phyloP scores from a whole-genome alignment of 495 filamentous ascomycete genomes.

The Gamarada debralockiae region DNA sequence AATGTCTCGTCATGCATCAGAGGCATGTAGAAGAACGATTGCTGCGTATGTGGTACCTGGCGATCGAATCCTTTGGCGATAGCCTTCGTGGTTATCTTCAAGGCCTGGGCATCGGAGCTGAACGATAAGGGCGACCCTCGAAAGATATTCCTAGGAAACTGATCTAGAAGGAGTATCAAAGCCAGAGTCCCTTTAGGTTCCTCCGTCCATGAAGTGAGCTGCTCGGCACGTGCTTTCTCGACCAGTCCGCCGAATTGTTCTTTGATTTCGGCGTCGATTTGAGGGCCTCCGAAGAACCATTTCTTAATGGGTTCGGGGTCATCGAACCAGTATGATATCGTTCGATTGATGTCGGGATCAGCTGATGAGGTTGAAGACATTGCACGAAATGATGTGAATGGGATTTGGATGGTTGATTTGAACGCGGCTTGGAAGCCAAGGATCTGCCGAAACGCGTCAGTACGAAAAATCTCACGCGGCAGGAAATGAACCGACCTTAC shows the following conservation, averaged over 20 bases:
- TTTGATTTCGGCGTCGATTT: conserved; percentile 17
- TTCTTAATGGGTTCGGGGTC: background rate
- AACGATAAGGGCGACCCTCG: conserved; percentile 15
- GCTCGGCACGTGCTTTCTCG: conserved; percentile 6
- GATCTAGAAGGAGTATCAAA: conserved; percentile 19
- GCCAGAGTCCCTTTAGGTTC: conserved; percentile 15
- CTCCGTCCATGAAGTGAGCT: conserved; percentile 13
- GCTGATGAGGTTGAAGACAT: conserved; percentile 8
- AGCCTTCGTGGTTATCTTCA: conserved; percentile 23
- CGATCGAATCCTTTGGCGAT: conserved; percentile 30
- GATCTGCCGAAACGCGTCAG: background rate
- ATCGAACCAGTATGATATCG: conserved; percentile 13
- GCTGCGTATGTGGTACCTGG: conserved; percentile 22
- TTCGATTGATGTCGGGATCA: conserved; percentile 10
- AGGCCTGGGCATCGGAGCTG: conserved; percentile 30
- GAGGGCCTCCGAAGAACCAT: conserved; percentile 14
- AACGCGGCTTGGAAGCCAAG: conserved; percentile 10
- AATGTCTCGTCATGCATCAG: conserved; percentile 34
- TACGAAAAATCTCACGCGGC: too few species aligned
- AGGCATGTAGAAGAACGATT: conserved; percentile 33
- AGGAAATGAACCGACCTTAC: background rate
- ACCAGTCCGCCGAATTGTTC: conserved; percentile 13
- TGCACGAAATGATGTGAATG: background rate
- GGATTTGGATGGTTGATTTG: background rate
- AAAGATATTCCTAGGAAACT: conserved; percentile 21